Evolutionary conservation across 441 rosid genomes (phyloP).

Genomic region (Gossypium lobatum): DNA sequence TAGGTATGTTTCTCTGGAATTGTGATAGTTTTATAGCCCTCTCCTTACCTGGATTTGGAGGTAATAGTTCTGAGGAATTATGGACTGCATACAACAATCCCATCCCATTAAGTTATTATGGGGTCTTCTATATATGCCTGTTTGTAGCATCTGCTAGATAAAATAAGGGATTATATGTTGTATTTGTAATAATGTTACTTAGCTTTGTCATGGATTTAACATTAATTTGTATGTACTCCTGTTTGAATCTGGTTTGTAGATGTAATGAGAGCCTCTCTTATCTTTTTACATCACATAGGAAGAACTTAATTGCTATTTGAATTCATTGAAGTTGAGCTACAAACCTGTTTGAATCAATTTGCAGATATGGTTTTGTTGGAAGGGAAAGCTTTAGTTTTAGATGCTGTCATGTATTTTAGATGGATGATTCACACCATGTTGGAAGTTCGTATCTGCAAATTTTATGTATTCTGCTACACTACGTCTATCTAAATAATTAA

Average conservation of each 20-base stretch:
- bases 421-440: no score
- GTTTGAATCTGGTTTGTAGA: background rate
- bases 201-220: background rate
- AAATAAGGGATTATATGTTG: background rate
- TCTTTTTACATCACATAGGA: background rate
- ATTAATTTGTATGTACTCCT: background rate
- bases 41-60: background rate
- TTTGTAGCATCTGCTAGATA: background rate
- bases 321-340: no score
- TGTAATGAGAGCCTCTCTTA: no score
- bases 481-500: no score
- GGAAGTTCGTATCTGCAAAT: no score
- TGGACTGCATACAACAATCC: background rate
- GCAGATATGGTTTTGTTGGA: background rate
- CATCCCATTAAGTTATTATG: background rate
- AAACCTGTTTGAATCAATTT: background rate
- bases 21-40: background rate
- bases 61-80: background rate
- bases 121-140: background rate
- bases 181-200: background rate
- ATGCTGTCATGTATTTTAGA: background rate
- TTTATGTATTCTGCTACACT: no score
- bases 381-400: background rate
- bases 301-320: background rate
- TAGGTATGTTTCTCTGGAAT: background rate